A percentile compares a stretch with the other conserved stretches of the same genome.
Evolutionary conservation across 768 basidiomycete genomes (phyloP).

Genomic region (Boletus rubroflammeus): DNA sequence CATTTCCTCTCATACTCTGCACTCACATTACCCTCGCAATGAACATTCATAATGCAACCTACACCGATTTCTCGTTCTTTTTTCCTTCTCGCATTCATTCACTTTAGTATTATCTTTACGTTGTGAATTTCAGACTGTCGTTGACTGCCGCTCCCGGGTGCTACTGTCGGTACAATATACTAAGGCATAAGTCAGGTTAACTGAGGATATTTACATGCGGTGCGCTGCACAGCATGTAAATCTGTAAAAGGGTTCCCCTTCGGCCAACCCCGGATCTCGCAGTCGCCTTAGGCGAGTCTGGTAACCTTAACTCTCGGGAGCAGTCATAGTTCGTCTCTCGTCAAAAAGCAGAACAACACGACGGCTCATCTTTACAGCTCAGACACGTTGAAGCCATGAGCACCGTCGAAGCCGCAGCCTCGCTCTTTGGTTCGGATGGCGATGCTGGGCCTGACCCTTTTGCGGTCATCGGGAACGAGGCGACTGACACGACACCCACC

Average conservation of each 20-base stretch:
- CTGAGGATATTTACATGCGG: no score
- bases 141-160: background rate
- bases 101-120: conserved; percentile 17
- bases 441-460: conserved; percentile 63
- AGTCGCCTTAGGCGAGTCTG: conserved; percentile 8
- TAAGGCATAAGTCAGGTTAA: no score
- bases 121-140: conserved; percentile 7
- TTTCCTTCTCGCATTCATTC: conserved; percentile 16
- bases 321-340: background rate
- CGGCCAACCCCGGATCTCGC: no score
- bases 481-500: conserved; percentile 29
- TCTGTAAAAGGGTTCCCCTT: no score
- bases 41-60: conserved; percentile 37
- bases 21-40: conserved; percentile 35
- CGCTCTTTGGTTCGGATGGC: conserved; percentile 65
- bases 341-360: conserved; percentile 13
- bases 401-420: conserved; percentile 73
- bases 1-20: conserved; percentile 25
- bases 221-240: no score
- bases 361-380: conserved; percentile 8
- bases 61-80: conserved; percentile 22
- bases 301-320: background rate
- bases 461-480: conserved; percentile 49
- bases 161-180: conserved; percentile 14
- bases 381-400: conserved; percentile 47